Base-by-base conservation (phyloP, 1,284 basidiomycete species). In the Cutaneotrichosporon curvatum region DNA sequence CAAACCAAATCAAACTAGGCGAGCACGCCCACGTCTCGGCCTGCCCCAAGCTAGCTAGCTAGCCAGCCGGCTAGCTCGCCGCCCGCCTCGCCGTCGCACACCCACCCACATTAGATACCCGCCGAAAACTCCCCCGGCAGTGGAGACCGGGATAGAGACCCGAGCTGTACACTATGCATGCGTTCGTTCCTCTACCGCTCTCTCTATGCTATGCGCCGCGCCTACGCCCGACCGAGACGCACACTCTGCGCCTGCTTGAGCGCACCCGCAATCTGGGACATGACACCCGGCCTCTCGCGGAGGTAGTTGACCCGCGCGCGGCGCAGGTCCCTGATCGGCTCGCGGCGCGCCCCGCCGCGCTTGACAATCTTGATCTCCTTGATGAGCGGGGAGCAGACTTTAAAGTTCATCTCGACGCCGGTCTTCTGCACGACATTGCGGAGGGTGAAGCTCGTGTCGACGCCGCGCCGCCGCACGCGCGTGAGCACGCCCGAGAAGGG, bases 361-460 rank as follows among this genome's bases (percentile, higher is more conserved):
- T 66, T 65, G 48, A 73, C 52, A 30, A 94, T 74, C 71, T 82
- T 82, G 69, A 95, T 84, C 48, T 84, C 81, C 76, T 87, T 89
- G 70, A 95, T 67, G 66, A 86, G 79, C 23, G 91, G 90, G 43
- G 82, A 85, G 64, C 80, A 82, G 52, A 84, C 80, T 65, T 83
- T 88, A 73, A 87, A 87, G 62, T 83, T 84, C 82, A 88, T 84
- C 75, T 95, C 90, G 31, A 92, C 83, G 15, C 89, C 90, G 10
- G 84, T 87, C 56, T 86, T 78, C 60, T 88, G 85, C 48, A 95
- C 79, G 57, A 94, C 79, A 72, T 94, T 95, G 53, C 91, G 79
- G 41, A 95, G 71, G 40, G 82, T 76, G 65, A 95, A 87, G 30
- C 80, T 82, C 20, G 87, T 89, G 71, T 87, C 85, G 22, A 81